Conservation (phyloP, 495 filamentous ascomycete species). For the Penicillium goetzii region DNA sequence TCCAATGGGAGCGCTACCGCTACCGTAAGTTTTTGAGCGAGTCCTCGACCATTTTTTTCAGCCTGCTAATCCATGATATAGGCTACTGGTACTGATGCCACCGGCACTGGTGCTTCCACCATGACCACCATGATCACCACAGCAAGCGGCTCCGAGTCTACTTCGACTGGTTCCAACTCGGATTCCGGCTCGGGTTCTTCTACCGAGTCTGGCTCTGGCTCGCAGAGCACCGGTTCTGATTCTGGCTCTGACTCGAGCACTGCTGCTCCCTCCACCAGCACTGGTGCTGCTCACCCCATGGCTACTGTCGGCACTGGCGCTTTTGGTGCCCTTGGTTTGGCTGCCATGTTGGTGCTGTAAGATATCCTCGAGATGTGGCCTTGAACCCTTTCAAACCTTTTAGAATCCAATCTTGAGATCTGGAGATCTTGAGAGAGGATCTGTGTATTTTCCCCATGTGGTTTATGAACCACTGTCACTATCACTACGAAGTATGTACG, state of each 20-base stretch:
- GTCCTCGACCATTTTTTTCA: neutral
- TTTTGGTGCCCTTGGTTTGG: constrained; percentile 43
- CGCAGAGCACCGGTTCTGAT: constrained; percentile 8
- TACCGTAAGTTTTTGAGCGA: neutral
- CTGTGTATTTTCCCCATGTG: constrained; percentile 9
- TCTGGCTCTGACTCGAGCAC: constrained; percentile 27
- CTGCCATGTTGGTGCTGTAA: constrained; percentile 50
- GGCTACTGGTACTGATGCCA: neutral
- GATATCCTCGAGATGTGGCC: neutral
- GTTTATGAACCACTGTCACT: constrained; percentile 8
- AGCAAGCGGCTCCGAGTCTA: constrained; percentile 23
- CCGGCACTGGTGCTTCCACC: constrained; percentile 7
- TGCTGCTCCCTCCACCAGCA: constrained; percentile 30
- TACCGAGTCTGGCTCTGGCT: constrained; percentile 14
- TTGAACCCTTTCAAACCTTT: neutral
- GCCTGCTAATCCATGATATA: neutral
- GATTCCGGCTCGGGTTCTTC: constrained; percentile 14
- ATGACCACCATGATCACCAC: constrained; percentile 23
- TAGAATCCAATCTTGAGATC: neutral
- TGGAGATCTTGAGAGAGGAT: neutral
- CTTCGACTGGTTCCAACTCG: constrained; percentile 26
- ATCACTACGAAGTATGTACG: neutral
- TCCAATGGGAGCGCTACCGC: constrained; percentile 18
- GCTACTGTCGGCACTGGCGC: constrained; percentile 42
- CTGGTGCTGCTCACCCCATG: constrained; percentile 39